These are phyloP conservation scores for Cicer cuneatum DNA, from an alignment of 306 rosid species.

Conservation along the genomic window DNA sequence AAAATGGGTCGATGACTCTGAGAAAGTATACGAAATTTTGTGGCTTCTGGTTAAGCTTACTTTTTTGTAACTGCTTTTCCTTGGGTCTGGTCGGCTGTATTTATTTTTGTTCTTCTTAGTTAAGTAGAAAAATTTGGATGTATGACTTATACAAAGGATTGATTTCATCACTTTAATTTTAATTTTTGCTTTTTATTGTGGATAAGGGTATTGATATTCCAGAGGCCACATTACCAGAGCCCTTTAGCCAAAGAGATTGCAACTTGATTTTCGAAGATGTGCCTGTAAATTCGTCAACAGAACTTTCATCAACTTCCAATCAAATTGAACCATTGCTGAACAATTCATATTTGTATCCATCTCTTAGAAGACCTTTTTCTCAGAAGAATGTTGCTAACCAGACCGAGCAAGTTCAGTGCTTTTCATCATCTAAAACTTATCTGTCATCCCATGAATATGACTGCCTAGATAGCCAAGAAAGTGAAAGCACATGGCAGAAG, in stretches of 20 bases:
- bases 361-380: constrained; percentile 55
- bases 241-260: constrained; percentile 55
- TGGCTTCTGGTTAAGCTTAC: constrained; percentile 5
- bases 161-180: not conserved
- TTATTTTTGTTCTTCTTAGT: constrained; percentile 33
- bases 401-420: constrained; percentile 43
- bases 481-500: constrained; percentile 40
- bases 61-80: constrained; percentile 7
- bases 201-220: constrained; percentile 69
- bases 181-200: constrained; percentile 24
- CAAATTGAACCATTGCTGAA: constrained; percentile 45
- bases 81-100: constrained; percentile 5
- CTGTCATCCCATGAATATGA: constrained; percentile 42
- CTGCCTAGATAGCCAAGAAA: constrained; percentile 42
- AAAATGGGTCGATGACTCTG: not conserved
- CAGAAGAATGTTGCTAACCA: constrained; percentile 39
- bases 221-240: constrained; percentile 64
- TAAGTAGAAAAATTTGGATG: constrained; percentile 13
- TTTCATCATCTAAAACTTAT: constrained; percentile 37
- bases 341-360: constrained; percentile 36
- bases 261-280: constrained; percentile 41
- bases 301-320: constrained; percentile 40
- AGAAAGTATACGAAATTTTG: constrained; percentile 1
- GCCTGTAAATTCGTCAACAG: constrained; percentile 40
- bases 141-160: constrained; percentile 25